These are phyloP conservation scores for Coprinellus aureogranulatus DNA, from an alignment of 768 basidiomycete species.

Conservation along the genomic window DNA sequence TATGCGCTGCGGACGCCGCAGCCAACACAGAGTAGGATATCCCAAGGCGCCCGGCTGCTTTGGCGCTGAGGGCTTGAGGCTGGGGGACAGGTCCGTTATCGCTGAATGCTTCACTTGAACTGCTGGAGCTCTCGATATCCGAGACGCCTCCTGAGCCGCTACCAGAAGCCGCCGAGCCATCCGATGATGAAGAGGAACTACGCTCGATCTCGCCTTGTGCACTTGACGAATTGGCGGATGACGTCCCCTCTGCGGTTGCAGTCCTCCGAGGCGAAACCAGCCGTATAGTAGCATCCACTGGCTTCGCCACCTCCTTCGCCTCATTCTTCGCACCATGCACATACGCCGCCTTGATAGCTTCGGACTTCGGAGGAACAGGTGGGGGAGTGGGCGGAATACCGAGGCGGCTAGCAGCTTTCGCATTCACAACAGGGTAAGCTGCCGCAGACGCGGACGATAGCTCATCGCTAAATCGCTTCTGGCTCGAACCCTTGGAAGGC, in stretches of 20 bases:
- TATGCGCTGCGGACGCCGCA: conserved; percentile 24
- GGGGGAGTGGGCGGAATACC: conserved; percentile 6
- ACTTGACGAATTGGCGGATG: not conserved
- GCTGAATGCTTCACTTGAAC: conserved; percentile 1
- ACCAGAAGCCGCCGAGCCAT: not conserved
- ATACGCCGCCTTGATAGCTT: not conserved
- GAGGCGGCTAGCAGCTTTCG: conserved; percentile 24
- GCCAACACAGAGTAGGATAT: conserved; percentile 34
- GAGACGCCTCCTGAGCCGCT: not conserved
- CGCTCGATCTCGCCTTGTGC: not conserved
- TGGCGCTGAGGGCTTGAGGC: conserved; percentile 31
- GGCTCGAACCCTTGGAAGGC: not conserved
- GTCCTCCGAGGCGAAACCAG: not conserved
- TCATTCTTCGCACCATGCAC: not conserved
- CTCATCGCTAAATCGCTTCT: not conserved
- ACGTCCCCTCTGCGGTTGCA: not conserved
- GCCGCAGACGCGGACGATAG: not conserved
- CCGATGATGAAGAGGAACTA: not conserved
- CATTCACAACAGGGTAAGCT: conserved; percentile 22
- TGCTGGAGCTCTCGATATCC: not conserved
- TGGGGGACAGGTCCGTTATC: not conserved
- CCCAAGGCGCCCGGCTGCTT: conserved; percentile 41
- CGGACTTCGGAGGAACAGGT: conserved; percentile 7
- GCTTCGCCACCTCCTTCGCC: not conserved
- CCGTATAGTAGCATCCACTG: not conserved